A percentile compares a stretch with the other conserved stretches of the same genome.
Conservation (phyloP, 805 yeast genomes). For the Yarrowia yakushimensis region DNA sequence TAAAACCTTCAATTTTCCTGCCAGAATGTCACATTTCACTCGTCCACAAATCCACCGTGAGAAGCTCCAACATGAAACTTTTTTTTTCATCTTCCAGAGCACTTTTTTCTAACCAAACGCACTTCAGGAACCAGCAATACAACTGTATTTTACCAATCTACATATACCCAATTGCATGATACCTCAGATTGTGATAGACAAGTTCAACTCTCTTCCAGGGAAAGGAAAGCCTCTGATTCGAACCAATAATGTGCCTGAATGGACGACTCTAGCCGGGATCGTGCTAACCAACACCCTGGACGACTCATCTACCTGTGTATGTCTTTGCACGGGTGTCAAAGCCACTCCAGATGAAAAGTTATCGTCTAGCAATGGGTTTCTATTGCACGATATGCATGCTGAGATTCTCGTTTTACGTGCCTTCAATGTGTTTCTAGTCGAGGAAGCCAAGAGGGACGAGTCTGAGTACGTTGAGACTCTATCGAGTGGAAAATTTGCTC, state of each 20-base stretch:
- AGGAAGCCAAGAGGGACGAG: conserved; percentile 41
- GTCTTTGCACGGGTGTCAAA: conserved; percentile 80
- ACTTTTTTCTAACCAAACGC: neutral
- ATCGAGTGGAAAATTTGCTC: conserved; percentile 12
- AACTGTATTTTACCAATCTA: neutral
- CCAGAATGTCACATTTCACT: too few relatives aligned
- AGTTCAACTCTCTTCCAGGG: conserved; percentile 33
- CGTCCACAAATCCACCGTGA: too few relatives aligned
- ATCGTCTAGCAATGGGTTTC: conserved; percentile 48
- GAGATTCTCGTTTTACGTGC: conserved; percentile 72
- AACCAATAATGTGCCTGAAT: conserved; percentile 66
- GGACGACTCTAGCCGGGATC: conserved; percentile 80
- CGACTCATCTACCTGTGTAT: conserved; percentile 39
- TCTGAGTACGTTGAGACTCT: conserved; percentile 21
- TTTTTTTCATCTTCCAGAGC: too few relatives aligned
- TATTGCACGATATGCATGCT: conserved; percentile 89
- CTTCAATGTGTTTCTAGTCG: conserved; percentile 58
- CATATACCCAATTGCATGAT: neutral
- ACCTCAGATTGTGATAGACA: conserved; percentile 29
- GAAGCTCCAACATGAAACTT: neutral
- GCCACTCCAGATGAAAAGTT: conserved; percentile 56
- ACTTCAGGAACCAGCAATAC: neutral
- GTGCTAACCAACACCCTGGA: conserved; percentile 40
- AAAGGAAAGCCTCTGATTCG: conserved; percentile 58
- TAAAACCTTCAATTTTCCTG: too few relatives aligned